These are phyloP conservation scores for Cornus kousa DNA, from an alignment of 148 eudicot species.

Conservation along the genomic window DNA sequence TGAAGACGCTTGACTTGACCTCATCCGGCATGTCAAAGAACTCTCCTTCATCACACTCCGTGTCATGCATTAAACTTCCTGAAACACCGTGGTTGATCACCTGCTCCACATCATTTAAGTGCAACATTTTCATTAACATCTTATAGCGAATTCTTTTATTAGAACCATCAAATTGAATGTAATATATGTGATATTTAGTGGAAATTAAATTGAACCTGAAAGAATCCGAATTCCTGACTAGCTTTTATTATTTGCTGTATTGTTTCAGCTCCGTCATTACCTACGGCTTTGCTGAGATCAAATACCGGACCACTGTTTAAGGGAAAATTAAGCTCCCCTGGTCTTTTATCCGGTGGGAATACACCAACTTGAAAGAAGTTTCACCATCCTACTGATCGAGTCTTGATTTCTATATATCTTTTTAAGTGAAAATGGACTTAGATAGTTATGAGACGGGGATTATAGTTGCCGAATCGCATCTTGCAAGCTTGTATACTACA, in stretches of 20 bases:
- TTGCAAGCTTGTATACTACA: neutral
- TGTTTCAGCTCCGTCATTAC: slow-evolving; percentile 2
- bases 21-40: slow-evolving; percentile 23
- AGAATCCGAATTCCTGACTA: slow-evolving; percentile 23
- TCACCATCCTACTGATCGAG: slow-evolving; percentile 17
- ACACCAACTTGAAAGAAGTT: slow-evolving; percentile 36
- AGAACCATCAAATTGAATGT: neutral
- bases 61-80: slow-evolving; percentile 11
- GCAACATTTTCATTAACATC: neutral
- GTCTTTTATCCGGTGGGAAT: slow-evolving; percentile 33
- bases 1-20: slow-evolving; percentile 12
- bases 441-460: too few relatives aligned
- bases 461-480: neutral
- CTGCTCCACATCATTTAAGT: neutral
- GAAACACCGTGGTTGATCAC: slow-evolving; percentile 31
- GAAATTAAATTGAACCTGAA: slow-evolving; percentile 15
- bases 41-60: slow-evolving; percentile 16
- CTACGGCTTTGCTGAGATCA: slow-evolving; percentile 13
- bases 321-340: slow-evolving; percentile 22
- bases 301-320: slow-evolving; percentile 19
- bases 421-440: too few relatives aligned
- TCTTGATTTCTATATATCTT: too few relatives aligned
- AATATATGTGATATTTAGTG: neutral
- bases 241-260: slow-evolving; percentile 19
- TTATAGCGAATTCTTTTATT: too few relatives aligned